Base-by-base conservation (phyloP, 2,329 filamentous ascomycete genomes). In the Macrophomina pseudophaseolina region DNA sequence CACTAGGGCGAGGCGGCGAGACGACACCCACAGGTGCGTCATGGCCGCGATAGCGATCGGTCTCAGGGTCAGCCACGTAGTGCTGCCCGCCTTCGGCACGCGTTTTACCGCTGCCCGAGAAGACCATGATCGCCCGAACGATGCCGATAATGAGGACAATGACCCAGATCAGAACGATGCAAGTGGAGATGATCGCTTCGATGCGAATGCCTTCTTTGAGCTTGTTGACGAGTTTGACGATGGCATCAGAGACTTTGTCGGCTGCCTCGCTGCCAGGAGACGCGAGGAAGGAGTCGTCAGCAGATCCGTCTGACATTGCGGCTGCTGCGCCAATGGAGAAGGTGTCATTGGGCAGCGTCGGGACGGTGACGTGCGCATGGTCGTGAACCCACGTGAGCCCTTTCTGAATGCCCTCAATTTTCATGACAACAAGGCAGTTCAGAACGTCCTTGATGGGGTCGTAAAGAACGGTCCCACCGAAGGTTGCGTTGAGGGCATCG, bases 341-440 rank as follows among this genome's bases (percentile, higher is more conserved):
- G 1, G 91, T 91, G 75, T 97, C 86, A 72, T 92, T 90, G 32
- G 87, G 84, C 68, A 98, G 88, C 64, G 87, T 80, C 0, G 95
- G 95, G 72, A 99, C 90, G 68, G 87, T 83, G 72, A 99, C 86
- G 69, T 95, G 87, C 3, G 95, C 93, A 75, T 98, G 83, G 71
- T 98, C 90, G 73, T 91, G 87, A 11, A 97, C 91, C 94, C 94
- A 99, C 0, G 92, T 97, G n/a, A 98, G 84, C 12, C 91, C 95
- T 74, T 91, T 90, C 77, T 98, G 88, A 70, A 99, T 88, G 28
- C 89, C 87, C 71, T 91, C 88, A 69, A 98, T 85, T 82, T 98
- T 98, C 74, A 97, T 84, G 7, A 90, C 88, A 70, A 98, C 88
- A n/a, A 98, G 84, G 75, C 95, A 98, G 74, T 92, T 87, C 69